Conservation (phyloP, 257 asterid species). For the Henckelia pumila region DNA sequence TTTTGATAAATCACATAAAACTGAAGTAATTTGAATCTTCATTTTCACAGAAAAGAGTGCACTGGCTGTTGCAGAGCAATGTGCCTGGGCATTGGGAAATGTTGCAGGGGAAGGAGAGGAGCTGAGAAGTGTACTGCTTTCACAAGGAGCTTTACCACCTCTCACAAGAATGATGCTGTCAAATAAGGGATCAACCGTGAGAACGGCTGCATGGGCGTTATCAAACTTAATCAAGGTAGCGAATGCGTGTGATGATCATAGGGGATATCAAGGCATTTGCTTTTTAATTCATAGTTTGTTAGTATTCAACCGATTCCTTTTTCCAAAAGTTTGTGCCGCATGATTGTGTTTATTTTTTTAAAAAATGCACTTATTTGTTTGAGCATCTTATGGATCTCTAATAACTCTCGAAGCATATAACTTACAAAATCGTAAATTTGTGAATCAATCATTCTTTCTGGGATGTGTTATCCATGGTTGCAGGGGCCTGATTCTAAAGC, state of each 20-base stretch:
- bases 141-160: slow-evolving; percentile 89
- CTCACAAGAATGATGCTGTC: slow-evolving; percentile 94
- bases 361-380: not conserved
- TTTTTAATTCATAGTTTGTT: not conserved
- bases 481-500: slow-evolving; percentile 90
- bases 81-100: slow-evolving; percentile 99
- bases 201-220: slow-evolving; percentile 99
- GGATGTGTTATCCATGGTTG: slow-evolving; percentile 25
- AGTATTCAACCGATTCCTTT: not conserved
- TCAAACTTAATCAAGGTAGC: slow-evolving; percentile 93
- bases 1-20: not conserved
- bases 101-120: slow-evolving; percentile 98
- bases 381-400: slow-evolving; percentile 9
- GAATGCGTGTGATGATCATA: slow-evolving; percentile 9
- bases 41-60: slow-evolving; percentile 71
- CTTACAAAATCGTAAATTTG: not conserved
- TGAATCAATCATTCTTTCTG: slow-evolving; percentile 14
- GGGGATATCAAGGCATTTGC: not conserved
- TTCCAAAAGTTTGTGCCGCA: slow-evolving; percentile 9
- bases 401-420: slow-evolving; percentile 4
- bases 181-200: slow-evolving; percentile 88
- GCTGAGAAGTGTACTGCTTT: slow-evolving; percentile 64
- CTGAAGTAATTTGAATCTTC: not conserved
- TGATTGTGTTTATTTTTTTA: slow-evolving; percentile 4
- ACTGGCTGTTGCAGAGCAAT: slow-evolving; percentile 88